Evolutionary conservation across 305 asterid genomes (phyloP).

Genomic region (Plantago coronopus): DNA sequence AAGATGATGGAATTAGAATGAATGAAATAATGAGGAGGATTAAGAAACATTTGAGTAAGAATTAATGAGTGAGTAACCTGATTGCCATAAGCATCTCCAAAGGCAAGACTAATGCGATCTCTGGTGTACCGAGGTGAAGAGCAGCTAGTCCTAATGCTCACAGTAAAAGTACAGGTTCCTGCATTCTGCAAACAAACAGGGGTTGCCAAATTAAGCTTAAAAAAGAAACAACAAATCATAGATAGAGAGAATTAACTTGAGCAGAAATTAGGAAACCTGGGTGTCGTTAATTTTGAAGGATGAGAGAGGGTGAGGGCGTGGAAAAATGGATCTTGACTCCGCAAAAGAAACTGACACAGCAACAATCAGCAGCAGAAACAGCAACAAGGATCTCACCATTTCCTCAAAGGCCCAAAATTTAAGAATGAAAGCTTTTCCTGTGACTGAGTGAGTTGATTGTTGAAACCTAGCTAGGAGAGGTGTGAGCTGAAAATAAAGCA

Average conservation of each 20-base stretch:
- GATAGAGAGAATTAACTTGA: no score
- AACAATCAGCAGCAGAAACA: conserved; percentile 15
- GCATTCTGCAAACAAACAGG: conserved; percentile 34
- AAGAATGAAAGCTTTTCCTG: neutral
- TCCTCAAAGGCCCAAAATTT: neutral
- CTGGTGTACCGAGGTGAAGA: conserved; percentile 60
- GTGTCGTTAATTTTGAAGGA: conserved; percentile 45
- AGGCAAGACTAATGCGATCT: conserved; percentile 77
- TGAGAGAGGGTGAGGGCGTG: conserved; percentile 36
- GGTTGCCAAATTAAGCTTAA: no score
- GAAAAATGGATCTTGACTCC: conserved; percentile 36
- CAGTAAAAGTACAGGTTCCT: conserved; percentile 58
- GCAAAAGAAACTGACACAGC: conserved; percentile 27
- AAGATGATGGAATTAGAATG: no score
- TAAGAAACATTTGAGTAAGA: neutral
- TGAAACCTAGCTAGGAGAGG: no score
- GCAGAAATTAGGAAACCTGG: conserved; percentile 27
- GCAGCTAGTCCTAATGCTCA: conserved; percentile 77
- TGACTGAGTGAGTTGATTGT: no score
- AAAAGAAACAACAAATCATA: no score
- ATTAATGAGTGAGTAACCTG: conserved; percentile 48
- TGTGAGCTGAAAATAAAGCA: no score
- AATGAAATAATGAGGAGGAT: no score
- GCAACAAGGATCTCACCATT: conserved; percentile 26
- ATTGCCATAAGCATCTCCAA: conserved; percentile 94